Conservation (phyloP, 2,329 filamentous ascomycete genomes). For the Cordyceps farinosa region DNA sequence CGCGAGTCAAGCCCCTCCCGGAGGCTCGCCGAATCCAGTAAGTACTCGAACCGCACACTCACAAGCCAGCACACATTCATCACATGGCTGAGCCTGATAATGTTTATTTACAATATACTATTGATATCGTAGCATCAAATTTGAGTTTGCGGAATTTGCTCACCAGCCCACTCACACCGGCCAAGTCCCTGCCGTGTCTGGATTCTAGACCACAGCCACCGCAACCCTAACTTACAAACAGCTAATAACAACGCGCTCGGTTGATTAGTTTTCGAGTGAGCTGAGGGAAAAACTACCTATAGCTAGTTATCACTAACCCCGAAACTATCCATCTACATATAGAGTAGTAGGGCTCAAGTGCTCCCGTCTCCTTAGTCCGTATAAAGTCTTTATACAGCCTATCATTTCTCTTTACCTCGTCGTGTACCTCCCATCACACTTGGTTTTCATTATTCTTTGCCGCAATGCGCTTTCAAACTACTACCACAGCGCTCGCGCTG, state of each 20-base stretch:
- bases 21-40: background rate
- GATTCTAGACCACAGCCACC: background rate
- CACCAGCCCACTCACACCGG: constrained; percentile 5
- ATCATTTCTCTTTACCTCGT: background rate
- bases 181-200: background rate
- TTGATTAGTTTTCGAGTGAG: too few relatives aligned
- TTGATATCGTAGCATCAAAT: background rate
- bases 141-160: background rate
- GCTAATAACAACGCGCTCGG: too few relatives aligned
- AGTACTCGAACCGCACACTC: background rate
- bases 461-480: constrained; percentile 4
- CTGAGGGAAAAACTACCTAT: too few relatives aligned
- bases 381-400: too few relatives aligned
- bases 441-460: background rate
- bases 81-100: background rate
- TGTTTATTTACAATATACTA: background rate
- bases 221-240: too few relatives aligned
- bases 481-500: background rate
- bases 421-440: background rate
- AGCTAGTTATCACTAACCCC: too few relatives aligned
- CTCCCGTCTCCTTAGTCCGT: too few relatives aligned
- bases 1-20: background rate
- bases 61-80: background rate
- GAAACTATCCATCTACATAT: too few relatives aligned
- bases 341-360: too few relatives aligned